A percentile compares a stretch with the other conserved stretches of the same genome.
Conservation (phyloP, 768 basidiomycete genomes). For the Pleurotus pulmonarius region DNA sequence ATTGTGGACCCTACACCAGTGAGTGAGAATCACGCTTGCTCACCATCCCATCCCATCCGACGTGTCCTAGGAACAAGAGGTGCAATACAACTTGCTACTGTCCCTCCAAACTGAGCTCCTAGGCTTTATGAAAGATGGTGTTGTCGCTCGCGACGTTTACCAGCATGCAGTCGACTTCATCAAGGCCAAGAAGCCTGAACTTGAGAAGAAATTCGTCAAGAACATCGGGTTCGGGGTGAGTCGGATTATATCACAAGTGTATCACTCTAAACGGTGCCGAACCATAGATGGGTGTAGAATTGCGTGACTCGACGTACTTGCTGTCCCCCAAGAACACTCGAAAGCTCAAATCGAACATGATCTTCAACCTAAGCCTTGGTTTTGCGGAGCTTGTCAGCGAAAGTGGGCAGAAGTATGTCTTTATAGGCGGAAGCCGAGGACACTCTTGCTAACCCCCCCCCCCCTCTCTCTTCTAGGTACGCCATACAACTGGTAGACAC, state of each 20-base stretch:
- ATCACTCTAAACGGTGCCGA: neutral
- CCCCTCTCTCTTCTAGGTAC: constrained; percentile 50
- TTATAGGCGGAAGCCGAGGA: too few species aligned
- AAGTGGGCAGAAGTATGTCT: constrained; percentile 68
- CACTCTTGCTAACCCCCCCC: neutral
- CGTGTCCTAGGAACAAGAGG: constrained; percentile 77
- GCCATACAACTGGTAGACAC: constrained; percentile 88
- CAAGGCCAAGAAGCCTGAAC: constrained; percentile 72
- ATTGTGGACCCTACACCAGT: constrained; percentile 93
- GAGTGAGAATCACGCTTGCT: constrained; percentile 11
- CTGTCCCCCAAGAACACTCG: constrained; percentile 79
- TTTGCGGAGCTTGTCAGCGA: constrained; percentile 80
- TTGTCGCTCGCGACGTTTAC: constrained; percentile 76
- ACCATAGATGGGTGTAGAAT: constrained; percentile 88
- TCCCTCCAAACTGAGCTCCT: constrained; percentile 76
- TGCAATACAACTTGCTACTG: constrained; percentile 76
- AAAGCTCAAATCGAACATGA: constrained; percentile 73
- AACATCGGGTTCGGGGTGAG: constrained; percentile 86
- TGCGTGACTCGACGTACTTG: constrained; percentile 83
- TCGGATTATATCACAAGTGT: neutral
- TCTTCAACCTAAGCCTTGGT: constrained; percentile 80
- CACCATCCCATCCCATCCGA: neutral
- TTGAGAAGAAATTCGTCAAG: constrained; percentile 85
- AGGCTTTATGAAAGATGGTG: constrained; percentile 75
- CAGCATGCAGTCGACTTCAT: constrained; percentile 67